Conservation (phyloP, 1,284 basidiomycete species). For the Moesziomyces parantarcticus region DNA sequence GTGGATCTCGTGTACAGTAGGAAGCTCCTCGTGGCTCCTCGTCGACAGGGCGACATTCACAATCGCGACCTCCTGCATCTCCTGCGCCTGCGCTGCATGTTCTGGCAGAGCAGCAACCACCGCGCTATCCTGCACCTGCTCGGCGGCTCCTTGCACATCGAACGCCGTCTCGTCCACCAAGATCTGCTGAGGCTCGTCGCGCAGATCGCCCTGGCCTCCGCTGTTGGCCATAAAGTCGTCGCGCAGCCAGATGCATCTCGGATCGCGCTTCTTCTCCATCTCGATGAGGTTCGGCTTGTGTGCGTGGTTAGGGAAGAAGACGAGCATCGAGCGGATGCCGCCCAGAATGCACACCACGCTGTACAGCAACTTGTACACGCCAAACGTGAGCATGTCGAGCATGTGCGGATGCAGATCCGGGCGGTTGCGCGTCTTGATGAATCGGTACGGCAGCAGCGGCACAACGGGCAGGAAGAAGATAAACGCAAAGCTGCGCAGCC, state of each 20-base stretch:
- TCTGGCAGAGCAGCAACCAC: slow-evolving; percentile 2
- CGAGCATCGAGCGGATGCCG: slow-evolving; percentile 16
- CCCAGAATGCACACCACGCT: slow-evolving; percentile 29
- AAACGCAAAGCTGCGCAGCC: slow-evolving; percentile 20
- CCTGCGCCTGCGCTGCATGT: not conserved
- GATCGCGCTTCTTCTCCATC: slow-evolving; percentile 30
- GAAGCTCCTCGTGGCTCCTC: slow-evolving; percentile 14
- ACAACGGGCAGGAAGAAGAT: slow-evolving; percentile 26
- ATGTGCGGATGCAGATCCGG: slow-evolving; percentile 35
- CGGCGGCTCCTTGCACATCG: not conserved
- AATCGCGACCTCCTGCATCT: not conserved
- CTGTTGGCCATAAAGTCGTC: slow-evolving; percentile 29
- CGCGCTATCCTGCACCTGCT: not conserved
- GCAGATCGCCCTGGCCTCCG: slow-evolving; percentile 26
- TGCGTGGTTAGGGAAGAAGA: slow-evolving; percentile 27
- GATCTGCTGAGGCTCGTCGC: slow-evolving; percentile 28
- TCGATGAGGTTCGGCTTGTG: slow-evolving; percentile 21
- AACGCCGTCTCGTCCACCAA: slow-evolving; percentile 6
- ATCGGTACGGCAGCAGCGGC: slow-evolving; percentile 22
- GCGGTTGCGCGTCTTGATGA: slow-evolving; percentile 27
- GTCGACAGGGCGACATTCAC: slow-evolving; percentile 6
- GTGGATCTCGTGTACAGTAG: slow-evolving; percentile 14
- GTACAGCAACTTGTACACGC: slow-evolving; percentile 40
- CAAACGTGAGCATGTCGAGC: slow-evolving; percentile 30
- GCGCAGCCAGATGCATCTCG: slow-evolving; percentile 28